These are phyloP conservation scores for Protomyces inundatus DNA, from an alignment of 1,139 yeast genomes.

Conservation along the genomic window DNA sequence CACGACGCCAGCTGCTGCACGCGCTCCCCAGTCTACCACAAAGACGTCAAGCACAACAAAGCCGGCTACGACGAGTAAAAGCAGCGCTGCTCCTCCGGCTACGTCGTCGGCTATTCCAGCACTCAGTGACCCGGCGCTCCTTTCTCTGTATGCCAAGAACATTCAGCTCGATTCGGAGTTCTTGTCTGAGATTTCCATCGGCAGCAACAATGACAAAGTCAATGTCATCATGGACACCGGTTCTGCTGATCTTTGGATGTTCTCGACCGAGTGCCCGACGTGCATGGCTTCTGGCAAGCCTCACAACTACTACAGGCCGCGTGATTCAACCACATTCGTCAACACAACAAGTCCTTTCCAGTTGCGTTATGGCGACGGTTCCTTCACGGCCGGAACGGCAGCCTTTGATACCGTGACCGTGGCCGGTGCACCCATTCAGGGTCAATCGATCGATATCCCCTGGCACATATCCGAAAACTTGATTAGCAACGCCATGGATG, in stretches of 20 bases:
- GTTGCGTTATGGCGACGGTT: conserved; percentile 36
- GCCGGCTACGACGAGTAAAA: background rate
- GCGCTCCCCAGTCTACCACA: background rate
- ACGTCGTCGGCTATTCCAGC: background rate
- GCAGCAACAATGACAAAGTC: conserved; percentile 41
- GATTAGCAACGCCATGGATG: conserved; percentile 13
- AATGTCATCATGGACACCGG: conserved; percentile 45
- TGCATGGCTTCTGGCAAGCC: conserved; percentile 29
- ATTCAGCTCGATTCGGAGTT: conserved; percentile 18
- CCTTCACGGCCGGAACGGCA: conserved; percentile 37
- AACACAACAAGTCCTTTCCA: conserved; percentile 38
- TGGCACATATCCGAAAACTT: background rate
- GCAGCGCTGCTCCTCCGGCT: background rate
- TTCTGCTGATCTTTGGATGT: conserved; percentile 46
- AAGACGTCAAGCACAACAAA: background rate
- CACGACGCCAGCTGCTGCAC: background rate
- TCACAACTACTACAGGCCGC: conserved; percentile 41
- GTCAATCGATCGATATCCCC: conserved; percentile 18
- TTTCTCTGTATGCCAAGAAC: conserved; percentile 7
- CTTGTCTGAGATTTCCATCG: conserved; percentile 36
- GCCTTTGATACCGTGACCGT: conserved; percentile 34
- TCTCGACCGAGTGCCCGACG: conserved; percentile 36
- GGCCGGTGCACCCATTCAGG: conserved; percentile 29
- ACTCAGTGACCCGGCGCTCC: background rate
- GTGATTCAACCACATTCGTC: conserved; percentile 33